These are phyloP conservation scores for Murraya paniculata DNA, from an alignment of 345 rosid genomes.

Conservation along the genomic window DNA sequence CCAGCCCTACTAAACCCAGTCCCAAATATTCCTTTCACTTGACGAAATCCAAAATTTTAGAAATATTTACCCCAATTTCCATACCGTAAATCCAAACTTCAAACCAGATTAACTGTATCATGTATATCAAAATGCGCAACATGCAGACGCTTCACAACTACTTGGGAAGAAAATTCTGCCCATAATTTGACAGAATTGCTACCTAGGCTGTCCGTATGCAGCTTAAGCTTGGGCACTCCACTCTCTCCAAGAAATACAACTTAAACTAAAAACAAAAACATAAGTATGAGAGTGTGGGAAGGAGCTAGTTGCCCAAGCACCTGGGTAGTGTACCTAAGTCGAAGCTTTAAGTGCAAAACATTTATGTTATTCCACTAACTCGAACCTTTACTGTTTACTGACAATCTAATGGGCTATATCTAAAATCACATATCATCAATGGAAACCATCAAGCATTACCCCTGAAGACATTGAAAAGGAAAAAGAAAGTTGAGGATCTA, in stretches of 20 bases:
- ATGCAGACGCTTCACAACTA: background rate
- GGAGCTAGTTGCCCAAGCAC: background rate
- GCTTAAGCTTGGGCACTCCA: background rate
- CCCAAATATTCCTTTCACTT: background rate
- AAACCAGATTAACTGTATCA: background rate
- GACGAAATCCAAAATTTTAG: background rate
- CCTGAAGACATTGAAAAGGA: background rate
- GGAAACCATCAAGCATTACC: background rate
- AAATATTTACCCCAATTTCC: background rate
- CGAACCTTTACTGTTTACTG: background rate
- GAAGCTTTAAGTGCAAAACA: background rate
- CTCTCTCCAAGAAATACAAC: background rate
- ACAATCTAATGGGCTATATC: background rate
- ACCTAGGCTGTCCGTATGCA: background rate
- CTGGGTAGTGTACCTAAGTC: background rate
- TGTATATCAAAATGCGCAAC: background rate
- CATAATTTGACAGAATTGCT: background rate
- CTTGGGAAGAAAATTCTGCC: background rate
- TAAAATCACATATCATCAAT: constrained; percentile 3
- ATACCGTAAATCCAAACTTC: background rate
- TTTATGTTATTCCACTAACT: background rate
- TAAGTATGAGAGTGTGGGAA: background rate
- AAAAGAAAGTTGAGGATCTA: background rate
- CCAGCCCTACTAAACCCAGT: background rate
- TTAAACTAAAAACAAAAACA: background rate